Percentiles rank a stretch among this genome's conserved stretches.
Evolutionary conservation across 768 basidiomycete species (phyloP).

Genomic region (Amanita brunnescens): DNA sequence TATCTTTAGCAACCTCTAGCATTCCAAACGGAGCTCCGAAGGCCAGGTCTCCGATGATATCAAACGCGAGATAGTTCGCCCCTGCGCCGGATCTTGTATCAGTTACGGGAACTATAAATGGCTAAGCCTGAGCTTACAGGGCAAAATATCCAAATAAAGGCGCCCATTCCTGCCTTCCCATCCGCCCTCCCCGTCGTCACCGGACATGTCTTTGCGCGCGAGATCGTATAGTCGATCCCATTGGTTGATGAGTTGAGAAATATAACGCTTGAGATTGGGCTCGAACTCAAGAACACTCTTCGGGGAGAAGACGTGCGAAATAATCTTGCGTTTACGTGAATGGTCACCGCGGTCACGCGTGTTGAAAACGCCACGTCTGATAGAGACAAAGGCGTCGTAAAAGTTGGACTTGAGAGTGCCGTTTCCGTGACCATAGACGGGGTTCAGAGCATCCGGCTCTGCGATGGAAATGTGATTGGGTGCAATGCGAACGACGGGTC

Average conservation of each 20-base stretch:
- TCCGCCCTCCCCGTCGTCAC: slow-evolving; percentile 55
- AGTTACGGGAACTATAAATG: slow-evolving; percentile 1
- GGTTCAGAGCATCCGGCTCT: slow-evolving; percentile 65
- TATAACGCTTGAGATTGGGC: slow-evolving; percentile 58
- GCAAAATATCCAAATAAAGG: slow-evolving; percentile 68
- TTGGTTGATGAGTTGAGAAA: slow-evolving; percentile 51
- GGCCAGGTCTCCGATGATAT: slow-evolving; percentile 80
- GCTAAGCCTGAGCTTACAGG: slow-evolving; percentile 39
- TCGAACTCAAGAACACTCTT: slow-evolving; percentile 85
- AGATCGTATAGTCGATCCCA: slow-evolving; percentile 64
- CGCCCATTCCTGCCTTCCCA: slow-evolving; percentile 54
- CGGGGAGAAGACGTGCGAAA: slow-evolving; percentile 77
- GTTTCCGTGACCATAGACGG: slow-evolving; percentile 77
- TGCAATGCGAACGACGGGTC: slow-evolving; percentile 60
- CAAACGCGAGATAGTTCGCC: slow-evolving; percentile 48
- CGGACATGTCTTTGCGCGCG: slow-evolving; percentile 47
- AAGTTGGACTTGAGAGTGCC: slow-evolving; percentile 78
- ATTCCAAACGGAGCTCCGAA: slow-evolving; percentile 89
- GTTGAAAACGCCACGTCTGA: slow-evolving; percentile 67
- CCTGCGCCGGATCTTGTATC: slow-evolving; percentile 21
- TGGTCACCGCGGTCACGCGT: slow-evolving; percentile 73
- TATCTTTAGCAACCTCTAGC: slow-evolving; percentile 66
- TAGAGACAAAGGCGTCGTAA: slow-evolving; percentile 74
- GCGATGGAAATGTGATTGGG: slow-evolving; percentile 74
- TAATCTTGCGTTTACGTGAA: slow-evolving; percentile 84